A percentile compares a stretch with the other conserved stretches of the same genome.
These are phyloP conservation scores for Amphirosellinia nigrospora DNA, from an alignment of 495 filamentous ascomycete species.

Conservation along the genomic window DNA sequence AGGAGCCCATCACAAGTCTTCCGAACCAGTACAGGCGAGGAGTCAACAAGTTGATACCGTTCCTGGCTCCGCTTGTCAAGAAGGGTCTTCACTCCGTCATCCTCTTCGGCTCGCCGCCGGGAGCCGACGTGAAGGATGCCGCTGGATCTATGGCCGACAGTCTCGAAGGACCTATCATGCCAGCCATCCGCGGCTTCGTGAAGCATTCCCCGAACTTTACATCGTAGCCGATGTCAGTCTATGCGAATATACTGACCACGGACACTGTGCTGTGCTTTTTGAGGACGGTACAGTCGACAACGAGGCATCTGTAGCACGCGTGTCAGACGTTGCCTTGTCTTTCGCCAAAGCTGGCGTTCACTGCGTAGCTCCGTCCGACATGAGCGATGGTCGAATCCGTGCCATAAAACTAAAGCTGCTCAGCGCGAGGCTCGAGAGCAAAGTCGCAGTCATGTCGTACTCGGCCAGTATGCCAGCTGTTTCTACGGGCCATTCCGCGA, in stretches of 20 bases:
- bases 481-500: constrained; percentile 87
- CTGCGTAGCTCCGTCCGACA: constrained; percentile 83
- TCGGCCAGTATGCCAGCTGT: constrained; percentile 80
- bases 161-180: constrained; percentile 78
- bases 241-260: constrained; percentile 86
- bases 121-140: constrained; percentile 71
- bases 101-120: constrained; percentile 78
- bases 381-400: constrained; percentile 84
- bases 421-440: constrained; percentile 74
- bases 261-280: constrained; percentile 82
- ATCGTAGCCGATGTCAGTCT: constrained; percentile 81
- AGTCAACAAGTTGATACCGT: constrained; percentile 73
- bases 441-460: constrained; percentile 81
- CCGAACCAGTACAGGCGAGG: constrained; percentile 78
- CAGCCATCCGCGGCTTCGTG: constrained; percentile 72
- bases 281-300: constrained; percentile 83
- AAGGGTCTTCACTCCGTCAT: constrained; percentile 81
- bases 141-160: constrained; percentile 80
- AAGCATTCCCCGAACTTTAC: constrained; percentile 73
- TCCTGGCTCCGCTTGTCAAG: constrained; percentile 70
- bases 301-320: constrained; percentile 73
- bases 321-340: constrained; percentile 78
- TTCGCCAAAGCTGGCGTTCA: constrained; percentile 82
- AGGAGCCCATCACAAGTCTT: constrained; percentile 74
- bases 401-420: constrained; percentile 85